Evolutionary conservation across 1,284 basidiomycete genomes (phyloP), one percentile per base, ranked within the genome.

Genomic region (Salmacisia buchloeana): DNA sequence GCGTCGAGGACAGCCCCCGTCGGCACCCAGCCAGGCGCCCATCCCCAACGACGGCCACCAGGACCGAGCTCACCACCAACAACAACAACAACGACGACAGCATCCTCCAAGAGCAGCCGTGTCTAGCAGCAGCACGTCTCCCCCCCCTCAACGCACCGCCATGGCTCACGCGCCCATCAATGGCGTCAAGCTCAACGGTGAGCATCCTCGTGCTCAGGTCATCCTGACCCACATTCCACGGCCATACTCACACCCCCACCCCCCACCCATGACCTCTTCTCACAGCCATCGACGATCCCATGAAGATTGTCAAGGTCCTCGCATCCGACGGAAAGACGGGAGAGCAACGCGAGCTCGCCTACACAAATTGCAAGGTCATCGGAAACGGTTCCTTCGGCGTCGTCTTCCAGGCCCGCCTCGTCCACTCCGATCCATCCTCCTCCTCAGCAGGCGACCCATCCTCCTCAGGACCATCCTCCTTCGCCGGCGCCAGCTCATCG

Each of bases 301-400:
- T 89, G 83, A 92, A 92, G 83, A 85, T 97, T 75, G 89, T 96
- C 83, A 92, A 91, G 81, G 94, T 98, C 74, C 85, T 90, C 76
- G 94, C 94, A 68, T 91, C 89, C 69, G 91, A 96, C 78, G 94
- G 96, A 82, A 96, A 93, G 86, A 85, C 89, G 3, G 93, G 91
- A 74, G 89, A 91, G 63, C 88, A 90, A 71, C 86, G 86, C 77
- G 90, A 94, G 75, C 88, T 99, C 77, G 86, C 88, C 58, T 98
- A 98, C 84, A 96, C 91, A 75, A 93, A 91, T 82, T 96, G 91
- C 86, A 97, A 97, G 83, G 91, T 98, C 78, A 91, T 94, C 79
- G 94, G 96, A 65, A 98, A 98, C 80, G 96, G 94, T 81, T 94
- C 91, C 66, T 98, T 98, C 78, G 96, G 96, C 75, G 94, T 98